These are phyloP conservation scores for Hordeum pubiflorum DNA, from an alignment of 202 grass and related monocot species.

Conservation along the genomic window DNA sequence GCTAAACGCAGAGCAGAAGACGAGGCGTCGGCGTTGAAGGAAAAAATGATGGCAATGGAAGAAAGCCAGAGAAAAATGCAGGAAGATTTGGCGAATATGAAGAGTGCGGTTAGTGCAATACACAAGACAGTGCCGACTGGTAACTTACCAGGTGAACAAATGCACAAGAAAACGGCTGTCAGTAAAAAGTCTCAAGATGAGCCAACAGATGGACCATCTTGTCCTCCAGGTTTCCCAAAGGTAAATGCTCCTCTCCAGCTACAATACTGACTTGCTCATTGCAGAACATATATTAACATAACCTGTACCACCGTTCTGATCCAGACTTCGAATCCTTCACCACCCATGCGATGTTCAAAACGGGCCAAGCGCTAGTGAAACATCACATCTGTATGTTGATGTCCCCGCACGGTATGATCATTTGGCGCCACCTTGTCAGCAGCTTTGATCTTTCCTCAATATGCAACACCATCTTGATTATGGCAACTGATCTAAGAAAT, in stretches of 20 bases:
- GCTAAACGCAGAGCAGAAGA: slow-evolving; percentile 46
- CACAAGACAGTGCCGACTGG: not conserved
- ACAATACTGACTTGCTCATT: not conserved
- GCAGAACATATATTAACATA: not conserved
- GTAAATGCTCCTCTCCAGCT: slow-evolving; percentile 1
- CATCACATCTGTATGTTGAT: not conserved
- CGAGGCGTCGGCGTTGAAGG: slow-evolving; percentile 27
- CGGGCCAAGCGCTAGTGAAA: not conserved
- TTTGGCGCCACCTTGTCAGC: not conserved
- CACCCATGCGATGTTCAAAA: not conserved
- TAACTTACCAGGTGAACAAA: not conserved
- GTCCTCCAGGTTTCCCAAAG: slow-evolving; percentile 14
- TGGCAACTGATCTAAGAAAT: not conserved
- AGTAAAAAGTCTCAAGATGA: not conserved
- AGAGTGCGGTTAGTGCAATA: slow-evolving; percentile 9
- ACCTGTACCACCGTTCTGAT: not conserved
- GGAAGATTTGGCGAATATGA: slow-evolving; percentile 26
- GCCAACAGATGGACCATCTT: not conserved
- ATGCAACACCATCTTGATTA: not conserved
- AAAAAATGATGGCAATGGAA: slow-evolving; percentile 50
- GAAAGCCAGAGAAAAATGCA: slow-evolving; percentile 35
- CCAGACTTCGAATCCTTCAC: not conserved
- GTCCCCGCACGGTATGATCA: not conserved
- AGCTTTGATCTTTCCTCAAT: not conserved
- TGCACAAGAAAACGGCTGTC: not conserved